Evolutionary conservation across 2,329 filamentous ascomycete genomes (phyloP).

Genomic region (Aspergillus neoniger): DNA sequence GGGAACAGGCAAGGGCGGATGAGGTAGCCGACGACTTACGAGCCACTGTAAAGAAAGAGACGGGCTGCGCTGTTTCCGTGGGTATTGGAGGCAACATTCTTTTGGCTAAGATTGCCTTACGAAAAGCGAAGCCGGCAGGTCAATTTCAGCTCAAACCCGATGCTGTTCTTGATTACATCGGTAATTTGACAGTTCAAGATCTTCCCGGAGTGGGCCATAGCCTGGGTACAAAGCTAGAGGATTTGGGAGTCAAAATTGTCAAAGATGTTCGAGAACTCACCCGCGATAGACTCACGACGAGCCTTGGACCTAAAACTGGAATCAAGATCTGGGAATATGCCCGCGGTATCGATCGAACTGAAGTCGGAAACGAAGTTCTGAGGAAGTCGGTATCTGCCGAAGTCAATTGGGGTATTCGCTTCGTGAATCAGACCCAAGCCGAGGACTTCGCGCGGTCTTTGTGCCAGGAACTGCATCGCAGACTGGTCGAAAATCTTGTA

Average conservation of each 20-base stretch:
- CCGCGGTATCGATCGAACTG: constrained; percentile 78
- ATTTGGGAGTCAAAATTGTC: constrained; percentile 78
- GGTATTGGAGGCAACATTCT: constrained; percentile 91
- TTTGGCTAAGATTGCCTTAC: constrained; percentile 84
- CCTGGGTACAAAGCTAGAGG: constrained; percentile 82
- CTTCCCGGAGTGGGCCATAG: constrained; percentile 92
- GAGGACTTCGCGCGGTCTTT: constrained; percentile 88
- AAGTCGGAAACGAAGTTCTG: constrained; percentile 81
- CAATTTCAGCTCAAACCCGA: constrained; percentile 87
- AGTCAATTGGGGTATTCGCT: constrained; percentile 97
- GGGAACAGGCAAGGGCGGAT: constrained; percentile 78
- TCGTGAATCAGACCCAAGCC: constrained; percentile 86
- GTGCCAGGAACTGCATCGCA: constrained; percentile 78
- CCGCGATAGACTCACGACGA: constrained; percentile 71
- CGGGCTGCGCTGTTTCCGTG: constrained; percentile 85
- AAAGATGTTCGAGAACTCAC: constrained; percentile 77
- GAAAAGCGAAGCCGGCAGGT: constrained; percentile 91
- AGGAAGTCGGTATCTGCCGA: constrained; percentile 96
- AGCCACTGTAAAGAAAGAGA: constrained; percentile 68
- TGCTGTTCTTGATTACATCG: constrained; percentile 74
- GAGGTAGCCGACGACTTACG: constrained; percentile 69
- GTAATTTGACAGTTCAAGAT: constrained; percentile 73
- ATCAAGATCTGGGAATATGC: constrained; percentile 89
- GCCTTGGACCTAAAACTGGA: constrained; percentile 87
- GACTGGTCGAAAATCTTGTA: constrained; percentile 78